phyloP scores from a whole-genome alignment of 2,329 filamentous ascomycete genomes.

The Stagonosporopsis chrysanthemi region DNA sequence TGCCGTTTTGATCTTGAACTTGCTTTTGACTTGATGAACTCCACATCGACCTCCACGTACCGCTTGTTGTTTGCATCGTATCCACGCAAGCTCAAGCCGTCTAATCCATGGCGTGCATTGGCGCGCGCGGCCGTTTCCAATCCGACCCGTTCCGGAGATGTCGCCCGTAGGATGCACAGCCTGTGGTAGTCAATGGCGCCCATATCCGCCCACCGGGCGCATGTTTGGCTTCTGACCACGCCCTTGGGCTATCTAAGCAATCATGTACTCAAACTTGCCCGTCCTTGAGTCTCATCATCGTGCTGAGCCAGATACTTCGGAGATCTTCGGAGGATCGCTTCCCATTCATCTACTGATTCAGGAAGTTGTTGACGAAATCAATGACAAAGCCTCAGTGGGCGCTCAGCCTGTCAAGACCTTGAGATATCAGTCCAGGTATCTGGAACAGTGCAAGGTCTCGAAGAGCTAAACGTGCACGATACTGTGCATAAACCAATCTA shows the following conservation, averaged over 20 bases:
- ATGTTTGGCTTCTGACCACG: conserved; percentile 7
- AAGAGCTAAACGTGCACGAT: neutral
- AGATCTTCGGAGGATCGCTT: conserved; percentile 15
- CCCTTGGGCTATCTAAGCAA: neutral
- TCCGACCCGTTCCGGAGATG: neutral
- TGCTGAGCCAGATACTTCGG: conserved; percentile 1
- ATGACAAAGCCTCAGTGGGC: neutral
- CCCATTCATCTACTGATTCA: neutral
- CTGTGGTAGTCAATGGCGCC: conserved; percentile 1
- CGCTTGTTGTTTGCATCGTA: conserved; percentile 1
- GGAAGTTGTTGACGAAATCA: neutral
- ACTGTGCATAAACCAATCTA: neutral
- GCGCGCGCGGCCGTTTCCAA: conserved; percentile 3
- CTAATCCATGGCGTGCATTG: neutral
- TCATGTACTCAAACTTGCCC: neutral
- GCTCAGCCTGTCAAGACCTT: conserved; percentile 5
- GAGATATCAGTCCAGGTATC: neutral
- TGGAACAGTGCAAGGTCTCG: conserved; percentile 1
- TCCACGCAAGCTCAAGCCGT: neutral
- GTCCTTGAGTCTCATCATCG: neutral
- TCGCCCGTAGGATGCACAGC: neutral
- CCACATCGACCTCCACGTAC: conserved; percentile 11
- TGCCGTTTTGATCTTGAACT: conserved; percentile 7
- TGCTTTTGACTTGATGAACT: conserved; percentile 14
- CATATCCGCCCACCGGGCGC: conserved; percentile 3